Evolutionary conservation across 148 eudicot species (phyloP), one percentile per base, ranked within the genome.

Genomic region (Fagopyrum homotropicum): DNA sequence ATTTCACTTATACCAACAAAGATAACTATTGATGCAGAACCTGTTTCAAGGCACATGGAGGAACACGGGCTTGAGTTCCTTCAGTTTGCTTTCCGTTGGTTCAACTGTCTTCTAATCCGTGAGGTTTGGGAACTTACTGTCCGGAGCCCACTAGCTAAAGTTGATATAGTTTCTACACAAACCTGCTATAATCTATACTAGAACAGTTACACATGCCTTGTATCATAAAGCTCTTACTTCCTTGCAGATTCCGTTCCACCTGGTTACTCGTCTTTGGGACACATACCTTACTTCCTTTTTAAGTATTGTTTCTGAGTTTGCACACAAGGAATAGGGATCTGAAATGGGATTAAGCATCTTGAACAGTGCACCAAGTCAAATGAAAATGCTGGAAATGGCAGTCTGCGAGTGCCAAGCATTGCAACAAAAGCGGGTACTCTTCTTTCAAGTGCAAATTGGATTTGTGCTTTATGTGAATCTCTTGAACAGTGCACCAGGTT

Each of bases 21-120:
- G 17, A 14, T n/a, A 76, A 45, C 11, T 40, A 54, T 66, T 46
- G 48, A 46, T 57, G 72, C 84, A 95, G 99, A 95, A 69, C 99
- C 97, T 76, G 86, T 92, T 71, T 90, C 93, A 70, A 90, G 74
- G 76, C 99, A 95, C 85, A 92, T 95, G 86, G 99, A 92, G 77
- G 96, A 92, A 75, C 93, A 94, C 9, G 99, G 97, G 73, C 97
- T 95, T 60, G 99, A 95, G 68, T 95, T 90, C 73, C 99, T 92
- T 78, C 99, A 95, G 76, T 95, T 95, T 85, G 97, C 98, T 72
- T 91, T 94, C 79, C 96, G 99, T 77, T 95, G 99, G 99, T 90
- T 95, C 86, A 95, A 95, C 81, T 95, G 99, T 86, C 99, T 95
- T 79, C 89, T 92, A 63, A 95, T 95, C 81, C 92, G 96, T 9